Evolutionary conservation across 2,329 filamentous ascomycete genomes (phyloP).

Genomic region (Phyllosticta citrichinensis): DNA sequence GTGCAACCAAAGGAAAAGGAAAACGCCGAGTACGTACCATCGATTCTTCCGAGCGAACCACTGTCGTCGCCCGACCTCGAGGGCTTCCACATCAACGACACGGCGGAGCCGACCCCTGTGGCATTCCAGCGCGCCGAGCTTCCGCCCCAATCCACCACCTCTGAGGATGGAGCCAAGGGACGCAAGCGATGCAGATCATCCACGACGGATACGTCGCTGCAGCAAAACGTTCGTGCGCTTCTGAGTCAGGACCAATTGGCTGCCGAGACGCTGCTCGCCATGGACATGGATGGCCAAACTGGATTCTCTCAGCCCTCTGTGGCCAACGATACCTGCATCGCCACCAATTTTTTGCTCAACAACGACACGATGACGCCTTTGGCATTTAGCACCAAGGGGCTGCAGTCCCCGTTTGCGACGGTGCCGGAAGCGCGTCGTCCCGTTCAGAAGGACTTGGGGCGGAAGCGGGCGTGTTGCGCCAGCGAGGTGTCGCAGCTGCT

Average conservation of each 20-base stretch:
- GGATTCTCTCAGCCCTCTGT: constrained; percentile 19
- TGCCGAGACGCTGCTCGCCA: constrained; percentile 4
- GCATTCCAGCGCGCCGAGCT: constrained; percentile 7
- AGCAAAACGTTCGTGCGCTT: constrained; percentile 58
- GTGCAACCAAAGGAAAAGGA: constrained; percentile 28
- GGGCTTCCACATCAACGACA: constrained; percentile 43
- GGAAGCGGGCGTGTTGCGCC: constrained; percentile 59
- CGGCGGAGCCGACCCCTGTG: constrained; percentile 18
- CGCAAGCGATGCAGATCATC: constrained; percentile 54
- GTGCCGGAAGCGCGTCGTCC: constrained; percentile 33
- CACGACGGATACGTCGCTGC: constrained; percentile 43
- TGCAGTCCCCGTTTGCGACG: constrained; percentile 29
- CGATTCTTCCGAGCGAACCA: constrained; percentile 20
- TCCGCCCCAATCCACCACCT: background rate
- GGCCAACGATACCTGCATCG: constrained; percentile 26
- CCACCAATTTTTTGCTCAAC: constrained; percentile 23
- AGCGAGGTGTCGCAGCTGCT: constrained; percentile 45
- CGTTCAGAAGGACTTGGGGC: constrained; percentile 38
- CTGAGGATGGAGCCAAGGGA: constrained; percentile 19
- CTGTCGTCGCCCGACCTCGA: constrained; percentile 30
- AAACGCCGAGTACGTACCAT: constrained; percentile 20
- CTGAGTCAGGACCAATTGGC: constrained; percentile 26
- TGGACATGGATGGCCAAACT: background rate
- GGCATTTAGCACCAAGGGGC: constrained; percentile 23
- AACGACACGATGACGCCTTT: background rate